These are phyloP conservation scores for Croton laevigatus DNA, from an alignment of 441 rosid genomes.

Conservation along the genomic window DNA sequence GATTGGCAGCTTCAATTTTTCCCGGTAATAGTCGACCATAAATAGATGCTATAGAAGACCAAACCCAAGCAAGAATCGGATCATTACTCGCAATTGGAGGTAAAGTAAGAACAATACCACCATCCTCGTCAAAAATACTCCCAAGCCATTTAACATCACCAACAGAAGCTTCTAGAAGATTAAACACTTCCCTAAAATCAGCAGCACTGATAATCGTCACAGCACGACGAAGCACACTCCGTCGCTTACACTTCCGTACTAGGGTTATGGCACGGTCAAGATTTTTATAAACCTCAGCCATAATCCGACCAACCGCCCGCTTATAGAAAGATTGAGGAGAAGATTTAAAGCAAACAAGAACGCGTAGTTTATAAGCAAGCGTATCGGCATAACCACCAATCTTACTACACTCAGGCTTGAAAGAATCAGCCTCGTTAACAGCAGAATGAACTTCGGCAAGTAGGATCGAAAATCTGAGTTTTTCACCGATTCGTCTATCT, in stretches of 20 bases:
- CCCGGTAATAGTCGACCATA: slow-evolving; percentile 36
- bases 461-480: slow-evolving; percentile 33
- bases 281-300: slow-evolving; percentile 49
- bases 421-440: slow-evolving; percentile 44
- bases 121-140: slow-evolving; percentile 35
- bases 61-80: slow-evolving; percentile 73
- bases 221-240: slow-evolving; percentile 47
- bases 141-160: slow-evolving; percentile 57
- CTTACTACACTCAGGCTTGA: slow-evolving; percentile 38
- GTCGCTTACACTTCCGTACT: slow-evolving; percentile 46
- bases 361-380: slow-evolving; percentile 48
- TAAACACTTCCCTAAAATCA: slow-evolving; percentile 46
- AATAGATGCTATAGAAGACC: slow-evolving; percentile 48
- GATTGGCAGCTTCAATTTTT: slow-evolving; percentile 51
- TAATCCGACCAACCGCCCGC: slow-evolving; percentile 45
- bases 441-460: slow-evolving; percentile 40
- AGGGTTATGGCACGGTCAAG: slow-evolving; percentile 54
- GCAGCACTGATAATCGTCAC: slow-evolving; percentile 48
- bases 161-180: slow-evolving; percentile 49
- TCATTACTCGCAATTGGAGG: slow-evolving; percentile 72
- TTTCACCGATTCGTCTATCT: slow-evolving; percentile 51
- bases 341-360: slow-evolving; percentile 40
- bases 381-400: slow-evolving; percentile 37
- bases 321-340: slow-evolving; percentile 46
- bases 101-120: slow-evolving; percentile 37